Conservation (phyloP, 139 green algal species). For the Coelastrella sp. region DNA sequence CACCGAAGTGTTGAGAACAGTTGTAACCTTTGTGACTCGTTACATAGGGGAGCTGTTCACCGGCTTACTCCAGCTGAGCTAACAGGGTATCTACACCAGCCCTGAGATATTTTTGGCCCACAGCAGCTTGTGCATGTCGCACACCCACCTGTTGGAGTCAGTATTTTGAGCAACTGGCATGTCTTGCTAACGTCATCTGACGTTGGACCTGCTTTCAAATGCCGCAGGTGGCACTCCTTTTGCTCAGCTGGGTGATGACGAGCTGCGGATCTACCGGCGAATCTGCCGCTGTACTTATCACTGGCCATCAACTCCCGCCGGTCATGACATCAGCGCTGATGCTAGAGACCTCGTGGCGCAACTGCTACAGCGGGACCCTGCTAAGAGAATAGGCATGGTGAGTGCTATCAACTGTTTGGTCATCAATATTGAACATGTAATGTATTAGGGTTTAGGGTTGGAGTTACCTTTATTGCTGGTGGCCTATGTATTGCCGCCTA, state of each 20-base stretch:
- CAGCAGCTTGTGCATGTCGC: too few species aligned
- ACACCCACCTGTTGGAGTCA: too few species aligned
- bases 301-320: constrained; percentile 50
- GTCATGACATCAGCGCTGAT: constrained; percentile 55
- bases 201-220: too few species aligned
- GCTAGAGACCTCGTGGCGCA: constrained; percentile 65
- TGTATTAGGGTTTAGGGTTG: not conserved
- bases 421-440: not conserved
- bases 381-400: constrained; percentile 52
- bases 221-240: constrained; percentile 59
- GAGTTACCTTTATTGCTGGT: not conserved
- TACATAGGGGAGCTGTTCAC: too few species aligned
- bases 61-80: too few species aligned
- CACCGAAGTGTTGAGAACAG: too few species aligned
- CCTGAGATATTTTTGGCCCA: too few species aligned
- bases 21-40: too few species aligned
- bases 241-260: constrained; percentile 65
- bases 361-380: constrained; percentile 65
- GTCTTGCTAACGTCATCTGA: too few species aligned
- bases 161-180: too few species aligned
- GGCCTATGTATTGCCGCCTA: too few species aligned
- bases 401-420: not conserved
- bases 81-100: too few species aligned
- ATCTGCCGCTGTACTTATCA: constrained; percentile 56
- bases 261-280: constrained; percentile 70